These are phyloP conservation scores for Jimgerdemannia lactiflua DNA, from an alignment of 192 early-diverging fungal species.

Conservation along the genomic window DNA sequence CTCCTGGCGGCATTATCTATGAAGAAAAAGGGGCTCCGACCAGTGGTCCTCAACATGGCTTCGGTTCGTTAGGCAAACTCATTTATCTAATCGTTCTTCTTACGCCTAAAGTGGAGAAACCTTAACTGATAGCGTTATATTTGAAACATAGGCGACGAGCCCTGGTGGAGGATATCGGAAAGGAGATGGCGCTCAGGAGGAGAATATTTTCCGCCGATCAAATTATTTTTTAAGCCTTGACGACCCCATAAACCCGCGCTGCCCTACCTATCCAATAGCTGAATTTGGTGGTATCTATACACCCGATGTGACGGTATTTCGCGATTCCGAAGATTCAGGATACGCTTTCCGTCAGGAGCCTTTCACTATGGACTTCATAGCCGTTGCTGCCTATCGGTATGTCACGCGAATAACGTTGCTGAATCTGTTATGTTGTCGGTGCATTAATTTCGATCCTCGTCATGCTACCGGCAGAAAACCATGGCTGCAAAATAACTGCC, in stretches of 20 bases:
- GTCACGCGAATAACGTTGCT: constrained; percentile 39
- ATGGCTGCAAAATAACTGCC: constrained; percentile 26
- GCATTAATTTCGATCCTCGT: constrained; percentile 3
- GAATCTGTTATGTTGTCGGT: constrained; percentile 20
- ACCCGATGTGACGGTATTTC: constrained; percentile 39
- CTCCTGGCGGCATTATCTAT: neutral
- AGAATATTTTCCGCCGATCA: constrained; percentile 41
- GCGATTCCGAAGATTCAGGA: constrained; percentile 40
- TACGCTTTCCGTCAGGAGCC: constrained; percentile 44
- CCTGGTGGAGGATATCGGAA: constrained; percentile 46
- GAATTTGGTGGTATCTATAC: constrained; percentile 49
- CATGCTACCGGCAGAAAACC: neutral
- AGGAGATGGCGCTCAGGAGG: constrained; percentile 42
- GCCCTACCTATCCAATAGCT: constrained; percentile 42
- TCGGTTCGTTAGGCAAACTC: neutral
- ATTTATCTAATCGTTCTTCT: neutral
- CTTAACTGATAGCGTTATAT: neutral
- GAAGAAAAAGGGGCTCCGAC: neutral
- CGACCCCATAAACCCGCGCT: constrained; percentile 36
- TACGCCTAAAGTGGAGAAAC: neutral
- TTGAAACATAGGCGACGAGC: neutral
- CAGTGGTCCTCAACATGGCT: neutral
- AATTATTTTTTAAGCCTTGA: constrained; percentile 43
- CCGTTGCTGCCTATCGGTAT: constrained; percentile 40
- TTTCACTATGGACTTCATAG: constrained; percentile 37